These are phyloP conservation scores for Globisporangium spinosum DNA, from an alignment of 352 stramenopile genomes.

Conservation along the genomic window DNA sequence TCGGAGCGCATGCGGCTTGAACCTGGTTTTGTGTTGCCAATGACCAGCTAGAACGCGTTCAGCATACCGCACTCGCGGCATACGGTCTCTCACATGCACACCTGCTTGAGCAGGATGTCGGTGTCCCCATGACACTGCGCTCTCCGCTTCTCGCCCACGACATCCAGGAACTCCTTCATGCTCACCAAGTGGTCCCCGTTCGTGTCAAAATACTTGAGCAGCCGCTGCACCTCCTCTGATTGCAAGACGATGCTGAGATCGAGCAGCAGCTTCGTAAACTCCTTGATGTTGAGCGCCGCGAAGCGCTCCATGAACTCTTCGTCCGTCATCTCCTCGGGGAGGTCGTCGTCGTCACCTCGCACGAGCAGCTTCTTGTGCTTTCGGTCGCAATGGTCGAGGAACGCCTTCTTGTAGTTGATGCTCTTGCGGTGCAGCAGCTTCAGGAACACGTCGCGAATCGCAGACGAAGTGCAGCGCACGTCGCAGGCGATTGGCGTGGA, in stretches of 20 bases:
- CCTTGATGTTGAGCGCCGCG: constrained; percentile 38
- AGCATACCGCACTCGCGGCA: constrained; percentile 90
- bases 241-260: constrained; percentile 82
- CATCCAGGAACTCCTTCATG: constrained; percentile 79
- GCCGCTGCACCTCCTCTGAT: constrained; percentile 65
- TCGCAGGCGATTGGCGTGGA: constrained; percentile 85
- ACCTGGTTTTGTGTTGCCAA: constrained; percentile 41
- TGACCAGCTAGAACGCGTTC: constrained; percentile 84
- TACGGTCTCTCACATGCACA: constrained; percentile 91
- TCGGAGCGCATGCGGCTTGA: constrained; percentile 53
- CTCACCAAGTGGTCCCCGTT: constrained; percentile 65
- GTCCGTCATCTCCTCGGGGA: constrained; percentile 61
- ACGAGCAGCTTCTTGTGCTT: constrained; percentile 58
- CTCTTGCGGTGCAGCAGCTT: constrained; percentile 88
- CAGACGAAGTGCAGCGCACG: constrained; percentile 84
- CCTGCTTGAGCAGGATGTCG: constrained; percentile 64
- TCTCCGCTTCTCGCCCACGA: constrained; percentile 69
- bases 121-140: constrained; percentile 72
- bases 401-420: constrained; percentile 82
- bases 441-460: constrained; percentile 86
- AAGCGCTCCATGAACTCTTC: constrained; percentile 61
- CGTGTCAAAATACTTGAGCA: constrained; percentile 86
- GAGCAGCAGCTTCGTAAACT: constrained; percentile 55
- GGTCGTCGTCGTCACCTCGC: constrained; percentile 43
- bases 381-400: constrained; percentile 58